Conservation (phyloP, 495 filamentous ascomycete species). For the Parathielavia appendiculata region DNA sequence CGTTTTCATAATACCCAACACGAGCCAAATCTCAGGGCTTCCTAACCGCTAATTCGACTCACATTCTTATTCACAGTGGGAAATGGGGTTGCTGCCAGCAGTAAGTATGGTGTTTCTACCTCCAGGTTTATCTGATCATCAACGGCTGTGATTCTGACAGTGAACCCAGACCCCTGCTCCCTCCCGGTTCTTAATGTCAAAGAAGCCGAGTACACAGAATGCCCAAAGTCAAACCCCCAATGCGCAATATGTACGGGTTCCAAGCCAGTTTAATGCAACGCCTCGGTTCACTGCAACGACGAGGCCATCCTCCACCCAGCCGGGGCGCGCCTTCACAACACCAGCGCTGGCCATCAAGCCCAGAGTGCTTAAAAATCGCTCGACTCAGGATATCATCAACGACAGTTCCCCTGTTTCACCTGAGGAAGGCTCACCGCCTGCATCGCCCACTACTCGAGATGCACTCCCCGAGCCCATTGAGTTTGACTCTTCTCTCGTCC, state of each 20-base stretch:
- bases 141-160: neutral
- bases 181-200: constrained; percentile 39
- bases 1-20: no score
- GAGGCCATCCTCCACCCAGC: constrained; percentile 22
- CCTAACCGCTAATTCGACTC: neutral
- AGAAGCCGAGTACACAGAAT: constrained; percentile 29
- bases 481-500: constrained; percentile 26
- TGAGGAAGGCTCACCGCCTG: constrained; percentile 16
- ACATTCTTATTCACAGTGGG: neutral
- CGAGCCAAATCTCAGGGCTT: neutral
- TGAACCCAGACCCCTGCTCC: constrained; percentile 38
- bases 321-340: constrained; percentile 15
- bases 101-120: neutral
- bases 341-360: constrained; percentile 22
- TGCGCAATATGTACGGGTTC: constrained; percentile 21
- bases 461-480: constrained; percentile 35
- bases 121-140: neutral
- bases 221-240: constrained; percentile 30
- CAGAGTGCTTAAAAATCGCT: constrained; percentile 14
- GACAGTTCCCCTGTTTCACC: constrained; percentile 21
- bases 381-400: constrained; percentile 31
- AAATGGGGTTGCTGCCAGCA: constrained; percentile 13
- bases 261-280: constrained; percentile 39
- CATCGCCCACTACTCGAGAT: constrained; percentile 1
- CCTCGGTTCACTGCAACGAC: constrained; percentile 35